Evolutionary conservation across 805 yeast genomes (phyloP).

Genomic region (Kuraishia piskuri): DNA sequence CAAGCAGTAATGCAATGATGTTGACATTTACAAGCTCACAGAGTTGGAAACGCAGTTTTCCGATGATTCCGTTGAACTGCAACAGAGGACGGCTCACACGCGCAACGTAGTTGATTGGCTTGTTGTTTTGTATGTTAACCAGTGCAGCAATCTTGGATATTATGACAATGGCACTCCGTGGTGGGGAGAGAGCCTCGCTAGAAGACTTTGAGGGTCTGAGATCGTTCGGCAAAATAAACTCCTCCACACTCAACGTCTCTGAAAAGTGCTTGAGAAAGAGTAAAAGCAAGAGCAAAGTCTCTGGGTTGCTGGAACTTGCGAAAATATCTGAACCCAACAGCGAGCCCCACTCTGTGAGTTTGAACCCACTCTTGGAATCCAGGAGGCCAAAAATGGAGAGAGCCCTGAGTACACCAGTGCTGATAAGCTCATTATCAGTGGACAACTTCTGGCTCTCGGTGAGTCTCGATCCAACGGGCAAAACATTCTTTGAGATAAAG

Average conservation of each 20-base stretch:
- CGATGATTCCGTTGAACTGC: conserved; percentile 57
- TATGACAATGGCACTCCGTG: conserved; percentile 26
- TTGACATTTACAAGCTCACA: conserved; percentile 48
- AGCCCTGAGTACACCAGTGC: conserved; percentile 47
- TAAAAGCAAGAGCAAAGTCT: conserved; percentile 38
- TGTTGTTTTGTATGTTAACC: conserved; percentile 35
- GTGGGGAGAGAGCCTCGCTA: conserved; percentile 30
- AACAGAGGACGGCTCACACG: conserved; percentile 63
- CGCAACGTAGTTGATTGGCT: conserved; percentile 51
- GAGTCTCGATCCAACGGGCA: not conserved
- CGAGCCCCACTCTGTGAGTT: conserved; percentile 44
- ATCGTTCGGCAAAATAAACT: conserved; percentile 26
- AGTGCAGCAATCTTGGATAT: conserved; percentile 41
- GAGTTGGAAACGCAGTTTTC: conserved; percentile 38
- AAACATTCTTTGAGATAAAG: not conserved
- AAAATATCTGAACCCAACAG: conserved; percentile 27
- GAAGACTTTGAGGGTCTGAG: conserved; percentile 12
- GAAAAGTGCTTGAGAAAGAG: conserved; percentile 30
- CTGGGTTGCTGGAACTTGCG: conserved; percentile 20
- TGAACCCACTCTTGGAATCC: conserved; percentile 26
- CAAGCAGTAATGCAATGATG: conserved; percentile 37
- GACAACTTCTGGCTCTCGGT: conserved; percentile 7
- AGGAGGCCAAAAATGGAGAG: conserved; percentile 44
- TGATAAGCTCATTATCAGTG: conserved; percentile 42
- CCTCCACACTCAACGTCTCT: conserved; percentile 30